Conservation (phyloP, 306 rosid species). For the Vigna trinervia region DNA sequence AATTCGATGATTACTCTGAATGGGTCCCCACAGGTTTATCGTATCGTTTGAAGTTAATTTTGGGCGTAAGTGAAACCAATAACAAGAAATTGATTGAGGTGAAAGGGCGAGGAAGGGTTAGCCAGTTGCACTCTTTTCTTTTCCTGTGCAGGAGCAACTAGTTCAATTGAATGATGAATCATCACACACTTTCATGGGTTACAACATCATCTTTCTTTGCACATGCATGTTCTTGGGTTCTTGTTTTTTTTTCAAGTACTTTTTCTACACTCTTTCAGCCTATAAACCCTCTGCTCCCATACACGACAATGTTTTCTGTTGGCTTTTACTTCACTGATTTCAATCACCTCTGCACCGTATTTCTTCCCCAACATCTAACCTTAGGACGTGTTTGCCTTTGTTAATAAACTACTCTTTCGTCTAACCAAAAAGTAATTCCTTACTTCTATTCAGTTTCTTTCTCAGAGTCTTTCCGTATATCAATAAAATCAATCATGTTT, state of each 20-base stretch:
- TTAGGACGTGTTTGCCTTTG: neutral
- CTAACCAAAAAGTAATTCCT: neutral
- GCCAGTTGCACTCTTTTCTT: neutral
- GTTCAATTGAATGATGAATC: slow-evolving; percentile 1
- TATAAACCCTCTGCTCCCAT: neutral
- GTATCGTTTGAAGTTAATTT: too few species aligned
- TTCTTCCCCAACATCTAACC: neutral
- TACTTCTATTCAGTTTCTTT: neutral
- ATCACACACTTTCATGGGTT: neutral
- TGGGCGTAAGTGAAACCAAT: neutral
- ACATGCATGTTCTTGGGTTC: neutral
- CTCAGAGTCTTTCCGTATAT: neutral
- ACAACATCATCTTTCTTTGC: neutral
- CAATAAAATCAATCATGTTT: neutral
- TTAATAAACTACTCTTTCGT: neutral
- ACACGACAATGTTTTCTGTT: neutral
- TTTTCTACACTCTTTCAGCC: neutral
- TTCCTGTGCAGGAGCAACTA: neutral
- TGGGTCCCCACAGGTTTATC: too few species aligned
- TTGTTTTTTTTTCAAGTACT: neutral
- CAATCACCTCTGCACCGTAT: neutral
- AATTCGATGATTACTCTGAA: too few species aligned
- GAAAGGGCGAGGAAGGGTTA: neutral
- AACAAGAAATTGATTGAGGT: neutral
- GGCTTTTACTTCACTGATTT: neutral